Evolutionary conservation across 2,329 filamentous ascomycete species (phyloP).

Genomic region (Ploettnerulaceae sp.): DNA sequence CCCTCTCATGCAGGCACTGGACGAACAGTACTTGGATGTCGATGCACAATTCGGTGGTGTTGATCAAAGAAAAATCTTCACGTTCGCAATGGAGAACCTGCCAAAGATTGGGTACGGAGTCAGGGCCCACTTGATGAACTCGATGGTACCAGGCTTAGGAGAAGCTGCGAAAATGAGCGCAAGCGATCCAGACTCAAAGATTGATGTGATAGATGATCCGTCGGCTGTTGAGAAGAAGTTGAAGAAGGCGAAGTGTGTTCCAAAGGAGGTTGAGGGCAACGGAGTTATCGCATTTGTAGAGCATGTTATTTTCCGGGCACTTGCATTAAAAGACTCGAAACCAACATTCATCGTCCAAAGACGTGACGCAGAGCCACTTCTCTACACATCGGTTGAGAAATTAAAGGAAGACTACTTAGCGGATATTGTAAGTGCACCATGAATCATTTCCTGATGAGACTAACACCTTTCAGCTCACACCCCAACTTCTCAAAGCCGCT

Average conservation of each 20-base stretch:
- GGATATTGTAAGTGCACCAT: slow-evolving; percentile 58
- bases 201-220: slow-evolving; percentile 80
- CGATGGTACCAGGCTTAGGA: slow-evolving; percentile 82
- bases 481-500: slow-evolving; percentile 83
- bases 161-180: slow-evolving; percentile 82
- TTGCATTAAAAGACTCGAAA: slow-evolving; percentile 53
- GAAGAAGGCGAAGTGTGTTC: slow-evolving; percentile 75
- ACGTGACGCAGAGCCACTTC: slow-evolving; percentile 66
- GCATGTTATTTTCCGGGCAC: slow-evolving; percentile 75
- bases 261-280: slow-evolving; percentile 75
- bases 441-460: slow-evolving; percentile 12
- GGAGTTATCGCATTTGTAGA: slow-evolving; percentile 84
- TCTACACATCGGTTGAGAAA: slow-evolving; percentile 71
- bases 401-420: slow-evolving; percentile 75
- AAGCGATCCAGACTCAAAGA: slow-evolving; percentile 75
- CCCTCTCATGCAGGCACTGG: slow-evolving; percentile 82
- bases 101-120: slow-evolving; percentile 77
- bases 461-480: slow-evolving; percentile 56
- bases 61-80: slow-evolving; percentile 88
- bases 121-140: slow-evolving; percentile 71
- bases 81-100: slow-evolving; percentile 76
- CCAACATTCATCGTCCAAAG: slow-evolving; percentile 65
- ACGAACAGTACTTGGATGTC: slow-evolving; percentile 76
- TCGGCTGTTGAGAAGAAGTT: slow-evolving; percentile 78
- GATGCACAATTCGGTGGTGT: slow-evolving; percentile 85